Evolutionary conservation across 768 basidiomycete species (phyloP).

Genomic region (Tylopilus subfusipes): DNA sequence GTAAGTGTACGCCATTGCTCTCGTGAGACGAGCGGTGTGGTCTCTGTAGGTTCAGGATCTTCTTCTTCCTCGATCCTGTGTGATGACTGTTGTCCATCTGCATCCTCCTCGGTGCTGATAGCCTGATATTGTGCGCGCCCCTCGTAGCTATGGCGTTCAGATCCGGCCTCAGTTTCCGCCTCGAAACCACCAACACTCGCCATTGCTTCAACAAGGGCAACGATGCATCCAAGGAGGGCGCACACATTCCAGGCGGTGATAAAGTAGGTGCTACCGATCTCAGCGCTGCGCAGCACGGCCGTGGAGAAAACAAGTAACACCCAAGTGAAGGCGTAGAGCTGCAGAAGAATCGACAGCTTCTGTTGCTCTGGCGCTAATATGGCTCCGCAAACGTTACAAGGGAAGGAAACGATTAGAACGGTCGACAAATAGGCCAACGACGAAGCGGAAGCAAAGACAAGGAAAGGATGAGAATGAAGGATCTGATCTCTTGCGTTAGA

Average conservation of each 20-base stretch:
- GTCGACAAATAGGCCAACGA: slow-evolving; percentile 49
- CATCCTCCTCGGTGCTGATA: slow-evolving; percentile 18
- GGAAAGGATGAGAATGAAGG: slow-evolving; percentile 53
- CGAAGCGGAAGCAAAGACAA: slow-evolving; percentile 48
- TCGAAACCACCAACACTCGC: slow-evolving; percentile 16
- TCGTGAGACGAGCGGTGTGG: slow-evolving; percentile 50
- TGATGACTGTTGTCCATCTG: slow-evolving; percentile 9
- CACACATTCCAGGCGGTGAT: slow-evolving; percentile 52
- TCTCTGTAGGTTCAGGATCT: slow-evolving; percentile 48
- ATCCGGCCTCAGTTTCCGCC: not conserved
- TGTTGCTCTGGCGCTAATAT: slow-evolving; percentile 37
- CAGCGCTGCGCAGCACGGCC: slow-evolving; percentile 36
- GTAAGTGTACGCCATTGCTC: slow-evolving; percentile 15
- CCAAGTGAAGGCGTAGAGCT: slow-evolving; percentile 59
- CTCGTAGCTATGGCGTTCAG: slow-evolving; percentile 7
- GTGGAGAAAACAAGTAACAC: slow-evolving; percentile 52
- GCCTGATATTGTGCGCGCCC: slow-evolving; percentile 27
- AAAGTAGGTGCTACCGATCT: slow-evolving; percentile 55
- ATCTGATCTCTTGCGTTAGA: slow-evolving; percentile 39
- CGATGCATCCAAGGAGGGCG: slow-evolving; percentile 39
- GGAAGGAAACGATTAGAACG: slow-evolving; percentile 40
- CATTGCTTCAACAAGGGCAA: slow-evolving; percentile 38
- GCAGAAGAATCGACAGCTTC: slow-evolving; percentile 49
- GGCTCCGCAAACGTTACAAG: slow-evolving; percentile 22
- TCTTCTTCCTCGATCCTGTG: slow-evolving; percentile 33